Percentiles rank a stretch among this genome's conserved stretches.
Conservation (phyloP, 139 green algal species). For the Chlamydomonas eustigma region DNA sequence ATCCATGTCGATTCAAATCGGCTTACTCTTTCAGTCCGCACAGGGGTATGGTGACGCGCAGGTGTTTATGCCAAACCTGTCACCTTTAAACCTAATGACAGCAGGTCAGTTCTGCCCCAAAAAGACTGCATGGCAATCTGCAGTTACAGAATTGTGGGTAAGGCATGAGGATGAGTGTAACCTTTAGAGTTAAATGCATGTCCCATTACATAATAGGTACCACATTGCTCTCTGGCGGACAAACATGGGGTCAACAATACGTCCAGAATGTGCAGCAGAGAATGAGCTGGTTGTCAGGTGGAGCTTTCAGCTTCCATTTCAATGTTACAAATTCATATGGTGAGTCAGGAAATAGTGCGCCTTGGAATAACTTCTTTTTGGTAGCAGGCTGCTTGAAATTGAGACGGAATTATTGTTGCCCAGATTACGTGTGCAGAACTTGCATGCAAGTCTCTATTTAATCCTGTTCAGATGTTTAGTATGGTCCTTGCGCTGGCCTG, state of each 20-base stretch:
- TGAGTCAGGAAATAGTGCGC: too few relatives aligned
- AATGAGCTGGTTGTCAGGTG: slow-evolving; percentile 55
- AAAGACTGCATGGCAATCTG: too few relatives aligned
- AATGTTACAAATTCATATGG: slow-evolving; percentile 80
- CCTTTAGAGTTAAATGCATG: too few relatives aligned
- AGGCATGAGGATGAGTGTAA: too few relatives aligned
- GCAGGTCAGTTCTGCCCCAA: slow-evolving; percentile 26
- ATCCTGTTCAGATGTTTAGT: too few relatives aligned
- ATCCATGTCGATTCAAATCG: background rate
- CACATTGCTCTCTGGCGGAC: slow-evolving; percentile 22
- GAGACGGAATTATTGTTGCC: too few relatives aligned
- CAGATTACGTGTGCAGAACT: too few relatives aligned
- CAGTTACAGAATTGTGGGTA: too few relatives aligned
- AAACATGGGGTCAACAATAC: slow-evolving; percentile 49
- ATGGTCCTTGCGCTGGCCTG: too few relatives aligned
- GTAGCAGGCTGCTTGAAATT: too few relatives aligned
- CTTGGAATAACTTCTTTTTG: too few relatives aligned
- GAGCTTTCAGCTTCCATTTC: slow-evolving; percentile 82
- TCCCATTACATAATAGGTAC: slow-evolving; percentile 5
- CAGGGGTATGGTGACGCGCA: background rate
- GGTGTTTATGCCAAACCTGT: slow-evolving; percentile 30
- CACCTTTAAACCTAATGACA: slow-evolving; percentile 27
- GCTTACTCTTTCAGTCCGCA: background rate
- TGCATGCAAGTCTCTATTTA: too few relatives aligned
- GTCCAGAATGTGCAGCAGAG: slow-evolving; percentile 60